A percentile compares a stretch with the other conserved stretches of the same genome.
Evolutionary conservation across 2,329 filamentous ascomycete genomes (phyloP).

Genomic region (Parastagonospora nodorum): DNA sequence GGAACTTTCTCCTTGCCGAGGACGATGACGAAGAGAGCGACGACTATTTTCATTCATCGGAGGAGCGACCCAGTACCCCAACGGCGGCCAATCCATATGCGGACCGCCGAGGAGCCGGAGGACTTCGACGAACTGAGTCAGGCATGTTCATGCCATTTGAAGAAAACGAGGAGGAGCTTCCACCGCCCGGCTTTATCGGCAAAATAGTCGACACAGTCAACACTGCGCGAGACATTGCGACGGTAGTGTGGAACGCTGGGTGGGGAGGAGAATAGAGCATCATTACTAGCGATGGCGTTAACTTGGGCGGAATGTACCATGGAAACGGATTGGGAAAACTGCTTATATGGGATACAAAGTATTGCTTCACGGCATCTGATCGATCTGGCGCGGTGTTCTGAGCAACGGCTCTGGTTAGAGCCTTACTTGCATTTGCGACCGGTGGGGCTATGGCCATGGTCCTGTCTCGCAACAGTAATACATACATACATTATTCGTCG

Average conservation of each 20-base stretch:
- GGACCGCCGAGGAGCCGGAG: conserved; percentile 42
- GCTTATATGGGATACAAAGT: conserved; percentile 19
- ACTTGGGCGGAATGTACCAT: conserved; percentile 20
- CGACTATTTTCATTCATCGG: conserved; percentile 51
- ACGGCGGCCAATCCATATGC: conserved; percentile 38
- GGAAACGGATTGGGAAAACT: conserved; percentile 17
- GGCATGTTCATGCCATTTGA: conserved; percentile 93
- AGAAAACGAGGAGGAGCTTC: conserved; percentile 68
- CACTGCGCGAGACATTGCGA: conserved; percentile 66
- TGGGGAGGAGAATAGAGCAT: conserved; percentile 57
- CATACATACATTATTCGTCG: conserved; percentile 1
- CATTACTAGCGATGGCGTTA: conserved; percentile 33
- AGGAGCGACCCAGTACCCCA: conserved; percentile 41
- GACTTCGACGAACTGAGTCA: conserved; percentile 78
- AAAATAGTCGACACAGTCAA: conserved; percentile 79
- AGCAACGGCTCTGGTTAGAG: conserved; percentile 14
- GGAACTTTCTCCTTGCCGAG: conserved; percentile 67
- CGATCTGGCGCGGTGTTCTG: conserved; percentile 23
- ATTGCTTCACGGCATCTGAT: conserved; percentile 13
- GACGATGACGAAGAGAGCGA: conserved; percentile 57
- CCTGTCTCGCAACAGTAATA: conserved; percentile 20
- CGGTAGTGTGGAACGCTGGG: conserved; percentile 70
- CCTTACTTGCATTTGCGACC: conserved; percentile 20
- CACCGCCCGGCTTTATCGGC: conserved; percentile 69
- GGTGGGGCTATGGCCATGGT: conserved; percentile 19